Conservation (phyloP, 495 filamentous ascomycete genomes). For the Arthonia radiata region DNA sequence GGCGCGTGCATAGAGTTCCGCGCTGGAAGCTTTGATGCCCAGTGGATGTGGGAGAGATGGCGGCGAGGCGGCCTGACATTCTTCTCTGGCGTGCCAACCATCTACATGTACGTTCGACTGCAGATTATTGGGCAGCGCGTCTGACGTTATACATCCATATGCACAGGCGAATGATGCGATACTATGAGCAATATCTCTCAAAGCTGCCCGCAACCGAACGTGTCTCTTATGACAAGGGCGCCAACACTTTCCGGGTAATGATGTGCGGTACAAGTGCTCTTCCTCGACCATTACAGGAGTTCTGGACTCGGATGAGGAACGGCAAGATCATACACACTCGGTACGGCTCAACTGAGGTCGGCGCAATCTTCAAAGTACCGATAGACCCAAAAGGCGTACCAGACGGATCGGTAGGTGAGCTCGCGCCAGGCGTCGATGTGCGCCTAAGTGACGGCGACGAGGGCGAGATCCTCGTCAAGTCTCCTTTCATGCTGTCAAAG, state of each 20-base stretch:
- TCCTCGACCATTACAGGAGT: constrained; percentile 20
- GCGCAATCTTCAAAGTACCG: constrained; percentile 19
- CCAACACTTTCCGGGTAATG: constrained; percentile 16
- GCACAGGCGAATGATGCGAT: constrained; percentile 22
- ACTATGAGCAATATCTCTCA: constrained; percentile 15
- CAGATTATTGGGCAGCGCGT: too few relatives aligned
- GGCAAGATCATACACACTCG: constrained; percentile 19
- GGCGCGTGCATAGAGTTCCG: constrained; percentile 23
- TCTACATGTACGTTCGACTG: too few relatives aligned
- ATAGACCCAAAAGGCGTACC: constrained; percentile 15
- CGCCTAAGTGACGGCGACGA: constrained; percentile 13
- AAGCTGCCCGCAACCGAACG: constrained; percentile 6
- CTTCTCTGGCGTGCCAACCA: constrained; percentile 25
- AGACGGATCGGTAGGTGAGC: constrained; percentile 19
- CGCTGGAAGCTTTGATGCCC: constrained; percentile 19
- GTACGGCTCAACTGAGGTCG: constrained; percentile 24
- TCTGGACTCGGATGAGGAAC: constrained; percentile 19
- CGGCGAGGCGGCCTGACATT: constrained; percentile 16
- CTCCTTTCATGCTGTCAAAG: constrained; percentile 8
- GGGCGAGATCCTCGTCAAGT: constrained; percentile 19
- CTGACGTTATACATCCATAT: too few relatives aligned
- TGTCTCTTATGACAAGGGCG: constrained; percentile 16
- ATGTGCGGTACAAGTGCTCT: constrained; percentile 23
- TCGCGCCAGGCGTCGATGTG: constrained; percentile 12
- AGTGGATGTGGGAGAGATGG: constrained; percentile 27